phyloP scores from a whole-genome alignment of 139 green algal species.

The Closterium sp. region DNA sequence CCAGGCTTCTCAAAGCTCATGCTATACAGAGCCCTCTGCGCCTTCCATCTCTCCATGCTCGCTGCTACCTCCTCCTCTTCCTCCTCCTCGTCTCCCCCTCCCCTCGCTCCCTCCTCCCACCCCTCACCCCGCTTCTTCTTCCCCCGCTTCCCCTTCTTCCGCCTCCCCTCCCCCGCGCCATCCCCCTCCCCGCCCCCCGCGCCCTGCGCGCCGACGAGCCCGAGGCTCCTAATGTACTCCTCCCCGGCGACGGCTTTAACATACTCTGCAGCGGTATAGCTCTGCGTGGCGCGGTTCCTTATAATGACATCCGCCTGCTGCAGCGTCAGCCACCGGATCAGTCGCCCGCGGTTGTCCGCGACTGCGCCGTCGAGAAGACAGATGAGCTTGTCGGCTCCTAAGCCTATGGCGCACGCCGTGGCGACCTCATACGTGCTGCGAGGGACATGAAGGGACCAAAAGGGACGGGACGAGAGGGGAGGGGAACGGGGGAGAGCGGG shows the following conservation, averaged over 20 bases:
- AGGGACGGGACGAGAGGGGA: background rate
- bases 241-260: background rate
- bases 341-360: background rate
- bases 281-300: slow-evolving; percentile 1
- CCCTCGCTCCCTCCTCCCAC: background rate
- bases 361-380: slow-evolving; percentile 59
- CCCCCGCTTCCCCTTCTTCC: background rate
- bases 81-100: background rate
- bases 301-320: slow-evolving; percentile 33
- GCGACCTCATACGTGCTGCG: slow-evolving; percentile 78
- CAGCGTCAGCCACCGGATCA: slow-evolving; percentile 38
- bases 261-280: background rate
- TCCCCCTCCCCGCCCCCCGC: background rate
- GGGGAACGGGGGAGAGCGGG: background rate
- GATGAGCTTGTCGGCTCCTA: slow-evolving; percentile 93
- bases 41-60: background rate
- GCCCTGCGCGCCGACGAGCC: slow-evolving; percentile 14
- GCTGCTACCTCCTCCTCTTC: background rate
- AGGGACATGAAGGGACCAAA: background rate
- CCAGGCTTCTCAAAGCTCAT: background rate
- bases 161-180: background rate
- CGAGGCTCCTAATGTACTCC: slow-evolving; percentile 19
- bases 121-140: background rate
- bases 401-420: slow-evolving; percentile 62
- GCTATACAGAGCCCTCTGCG: slow-evolving; percentile 3